Base-by-base conservation (phyloP, 441 rosid species). In the Isatis lusitanica region DNA sequence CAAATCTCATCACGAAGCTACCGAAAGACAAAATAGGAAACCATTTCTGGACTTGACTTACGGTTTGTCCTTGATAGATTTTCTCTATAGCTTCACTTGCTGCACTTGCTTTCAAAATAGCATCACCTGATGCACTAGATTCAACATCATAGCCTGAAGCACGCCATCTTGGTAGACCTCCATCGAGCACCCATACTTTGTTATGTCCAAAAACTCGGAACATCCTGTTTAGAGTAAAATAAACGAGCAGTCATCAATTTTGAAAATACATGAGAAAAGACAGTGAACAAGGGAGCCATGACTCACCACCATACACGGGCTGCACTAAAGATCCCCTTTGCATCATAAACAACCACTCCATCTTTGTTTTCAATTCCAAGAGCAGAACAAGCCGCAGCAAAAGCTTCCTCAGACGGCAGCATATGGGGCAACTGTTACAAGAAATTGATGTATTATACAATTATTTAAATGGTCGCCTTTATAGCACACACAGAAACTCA, bases 301-400 rank as follows among this genome's bases (percentile, higher is more conserved):
- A 81, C 99, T 78, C 82, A 95, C 99, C 99, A 95, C 98, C 99
- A 93, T 64, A 91, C 99, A 66, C 99, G 98, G 71, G 99, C 94
- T 44, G 99, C 98, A 75, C 99, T 93, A 70, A 91, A 95, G 76
- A 95, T 71, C 13, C 99, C 99, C 85, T 91, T 91, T 61, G 97
- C 99, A 81, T 95, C 99, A 69, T 95, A 95, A 74, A 95, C 98
- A 76, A 95, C 94, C 42, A 95, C 66, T 30, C 90, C 94, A 73
- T 95, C 91, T 33, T 91, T 85, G 72, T 95, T 95, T 38, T 90
- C 81, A 57, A 95, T 90, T 63, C 97, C 99, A 68, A 95, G 97
- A 71, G 97, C 93, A 76, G 99, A 90, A 48, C 79, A 94, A 72
- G 91, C 98, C 55, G 97, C 99, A 5, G 97, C 90, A 81, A 95